Percentiles rank a stretch among this genome's conserved stretches.
phyloP scores from a whole-genome alignment of 2,329 filamentous ascomycete species.

The Madurella fahalii region DNA sequence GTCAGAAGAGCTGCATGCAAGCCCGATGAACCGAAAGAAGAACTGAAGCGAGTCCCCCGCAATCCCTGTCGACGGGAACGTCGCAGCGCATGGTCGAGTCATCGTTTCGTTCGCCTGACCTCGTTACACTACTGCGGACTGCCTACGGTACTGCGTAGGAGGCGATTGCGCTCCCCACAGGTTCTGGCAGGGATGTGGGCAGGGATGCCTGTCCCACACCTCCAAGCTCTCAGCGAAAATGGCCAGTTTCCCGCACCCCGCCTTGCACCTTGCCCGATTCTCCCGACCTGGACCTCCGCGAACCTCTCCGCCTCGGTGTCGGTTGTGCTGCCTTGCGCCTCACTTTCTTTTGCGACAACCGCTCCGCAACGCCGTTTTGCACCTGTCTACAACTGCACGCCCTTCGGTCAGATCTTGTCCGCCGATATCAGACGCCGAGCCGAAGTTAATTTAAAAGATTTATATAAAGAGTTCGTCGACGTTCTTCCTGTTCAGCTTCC shows the following conservation, averaged over 20 bases:
- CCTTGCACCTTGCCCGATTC: constrained; percentile 14
- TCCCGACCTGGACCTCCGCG: constrained; percentile 8
- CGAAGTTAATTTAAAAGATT: constrained; percentile 10
- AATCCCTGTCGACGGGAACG: background rate
- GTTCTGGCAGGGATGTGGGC: background rate
- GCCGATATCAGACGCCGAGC: background rate
- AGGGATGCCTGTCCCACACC: constrained; percentile 13
- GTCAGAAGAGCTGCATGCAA: constrained; percentile 11
- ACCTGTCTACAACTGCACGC: constrained; percentile 15
- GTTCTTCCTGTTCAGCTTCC: constrained; percentile 8
- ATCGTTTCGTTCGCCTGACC: constrained; percentile 11
- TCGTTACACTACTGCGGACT: background rate
- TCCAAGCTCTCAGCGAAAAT: constrained; percentile 3
- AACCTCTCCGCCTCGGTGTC: background rate
- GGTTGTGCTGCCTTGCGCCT: constrained; percentile 23
- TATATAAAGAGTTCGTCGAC: constrained; percentile 21
- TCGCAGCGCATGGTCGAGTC: constrained; percentile 17
- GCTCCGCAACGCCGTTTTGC: constrained; percentile 5
- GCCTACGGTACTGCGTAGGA: too few relatives aligned
- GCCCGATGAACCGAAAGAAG: constrained; percentile 7
- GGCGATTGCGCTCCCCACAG: too few relatives aligned
- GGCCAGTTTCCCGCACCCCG: constrained; percentile 9
- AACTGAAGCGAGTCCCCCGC: background rate
- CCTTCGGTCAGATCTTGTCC: constrained; percentile 6
- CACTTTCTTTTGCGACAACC: constrained; percentile 21